Percentiles rank a stretch among this genome's conserved stretches.
These are phyloP conservation scores for Pestalotiopsis sp. DNA, from an alignment of 2,329 filamentous ascomycete genomes.

Conservation along the genomic window DNA sequence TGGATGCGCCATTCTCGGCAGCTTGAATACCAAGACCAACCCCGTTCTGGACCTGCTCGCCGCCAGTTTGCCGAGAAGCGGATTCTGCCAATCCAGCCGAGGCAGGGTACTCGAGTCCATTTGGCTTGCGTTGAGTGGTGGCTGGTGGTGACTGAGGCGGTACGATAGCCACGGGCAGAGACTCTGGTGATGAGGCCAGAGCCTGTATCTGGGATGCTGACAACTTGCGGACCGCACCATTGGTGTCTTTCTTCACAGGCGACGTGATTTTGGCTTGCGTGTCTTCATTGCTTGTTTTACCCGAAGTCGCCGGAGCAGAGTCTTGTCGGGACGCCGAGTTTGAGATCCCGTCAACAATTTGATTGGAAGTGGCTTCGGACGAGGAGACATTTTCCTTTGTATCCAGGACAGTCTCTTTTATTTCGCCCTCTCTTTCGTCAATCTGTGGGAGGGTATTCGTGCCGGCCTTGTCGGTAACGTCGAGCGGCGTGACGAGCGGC, in stretches of 20 bases:
- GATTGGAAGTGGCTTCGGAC: background rate
- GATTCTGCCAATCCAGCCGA: conserved; percentile 39
- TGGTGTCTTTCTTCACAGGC: conserved; percentile 22
- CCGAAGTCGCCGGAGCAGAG: background rate
- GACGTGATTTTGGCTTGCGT: conserved; percentile 23
- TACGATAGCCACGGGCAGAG: conserved; percentile 55
- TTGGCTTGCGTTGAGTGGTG: conserved; percentile 26
- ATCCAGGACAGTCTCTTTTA: background rate
- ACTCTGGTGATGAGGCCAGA: conserved; percentile 57
- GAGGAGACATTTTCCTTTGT: conserved; percentile 7
- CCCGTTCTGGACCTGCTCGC: conserved; percentile 31
- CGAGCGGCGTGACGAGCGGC: conserved; percentile 18
- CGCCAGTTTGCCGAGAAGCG: conserved; percentile 31
- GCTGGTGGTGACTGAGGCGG: conserved; percentile 19
- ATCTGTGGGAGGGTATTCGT: background rate
- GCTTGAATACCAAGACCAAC: conserved; percentile 20
- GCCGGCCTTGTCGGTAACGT: conserved; percentile 6
- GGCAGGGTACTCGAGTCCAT: conserved; percentile 35
- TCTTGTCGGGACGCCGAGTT: conserved; percentile 6
- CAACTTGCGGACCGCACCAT: conserved; percentile 52
- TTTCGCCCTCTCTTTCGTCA: background rate
- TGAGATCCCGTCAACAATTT: background rate
- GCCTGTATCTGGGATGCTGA: conserved; percentile 62
- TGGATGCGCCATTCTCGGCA: conserved; percentile 27
- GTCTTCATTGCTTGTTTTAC: background rate